Percentiles rank a stretch among this genome's conserved stretches.
phyloP scores from a whole-genome alignment of 2,329 filamentous ascomycete genomes.

The Coccinonectria pachysandricola region DNA sequence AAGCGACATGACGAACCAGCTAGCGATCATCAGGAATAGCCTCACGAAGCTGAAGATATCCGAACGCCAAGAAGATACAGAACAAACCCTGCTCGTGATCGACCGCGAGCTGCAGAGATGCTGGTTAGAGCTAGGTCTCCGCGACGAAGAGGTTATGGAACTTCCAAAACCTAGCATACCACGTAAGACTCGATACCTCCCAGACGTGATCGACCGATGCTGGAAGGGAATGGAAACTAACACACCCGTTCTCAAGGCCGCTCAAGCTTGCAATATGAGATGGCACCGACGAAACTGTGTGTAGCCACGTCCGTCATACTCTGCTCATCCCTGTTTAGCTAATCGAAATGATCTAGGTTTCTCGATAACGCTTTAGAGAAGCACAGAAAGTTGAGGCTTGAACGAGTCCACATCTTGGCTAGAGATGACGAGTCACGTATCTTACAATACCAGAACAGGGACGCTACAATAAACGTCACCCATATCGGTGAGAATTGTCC shows the following conservation, averaged over 20 bases:
- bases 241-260: background rate
- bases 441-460: background rate
- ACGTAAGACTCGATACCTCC: background rate
- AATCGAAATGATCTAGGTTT: background rate
- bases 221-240: background rate
- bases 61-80: no score
- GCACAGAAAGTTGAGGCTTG: background rate
- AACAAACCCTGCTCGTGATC: background rate
- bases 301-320: background rate
- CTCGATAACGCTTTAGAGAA: background rate
- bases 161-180: background rate
- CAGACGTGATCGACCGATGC: background rate
- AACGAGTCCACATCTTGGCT: background rate
- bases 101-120: background rate
- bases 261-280: background rate
- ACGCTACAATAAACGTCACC: background rate
- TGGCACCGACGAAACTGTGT: background rate
- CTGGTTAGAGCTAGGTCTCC: constrained; percentile 1
- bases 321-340: background rate
- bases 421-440: background rate
- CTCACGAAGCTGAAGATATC: background rate
- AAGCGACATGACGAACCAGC: background rate
- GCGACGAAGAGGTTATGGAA: background rate
- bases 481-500: background rate
- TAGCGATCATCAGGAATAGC: background rate